phyloP scores from a whole-genome alignment of 2,329 filamentous ascomycete species.

The Venturia nashicola region DNA sequence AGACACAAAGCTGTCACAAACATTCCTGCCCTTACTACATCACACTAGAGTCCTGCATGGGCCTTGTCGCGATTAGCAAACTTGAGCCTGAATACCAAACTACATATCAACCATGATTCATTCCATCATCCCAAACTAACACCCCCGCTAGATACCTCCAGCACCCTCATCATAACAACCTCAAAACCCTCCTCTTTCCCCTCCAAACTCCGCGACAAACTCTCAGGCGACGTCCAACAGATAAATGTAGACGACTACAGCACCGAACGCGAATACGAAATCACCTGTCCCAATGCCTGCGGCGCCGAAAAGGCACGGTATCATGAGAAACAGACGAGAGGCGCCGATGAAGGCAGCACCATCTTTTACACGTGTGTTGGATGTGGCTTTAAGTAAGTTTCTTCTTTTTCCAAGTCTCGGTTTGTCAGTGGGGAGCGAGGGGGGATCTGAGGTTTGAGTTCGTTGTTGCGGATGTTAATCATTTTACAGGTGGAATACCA shows the following conservation, averaged over 20 bases:
- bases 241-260: constrained; percentile 60
- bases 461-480: not conserved
- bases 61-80: no score
- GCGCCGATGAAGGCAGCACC: constrained; percentile 90
- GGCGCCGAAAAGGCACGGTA: constrained; percentile 72
- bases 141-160: constrained; percentile 48
- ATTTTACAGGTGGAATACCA: constrained; percentile 38
- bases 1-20: no score
- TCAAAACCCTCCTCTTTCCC: constrained; percentile 90
- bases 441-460: not conserved
- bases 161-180: constrained; percentile 64
- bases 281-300: constrained; percentile 64
- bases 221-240: constrained; percentile 69
- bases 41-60: no score
- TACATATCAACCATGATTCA: no score
- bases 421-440: not conserved
- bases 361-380: constrained; percentile 74
- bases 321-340: constrained; percentile 72
- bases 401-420: constrained; percentile 5
- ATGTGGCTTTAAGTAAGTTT: constrained; percentile 66
- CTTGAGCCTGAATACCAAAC: no score
- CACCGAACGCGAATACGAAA: constrained; percentile 31
- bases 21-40: no score
- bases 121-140: not conserved
- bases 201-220: constrained; percentile 74